Conservation (phyloP, 2,329 filamentous ascomycete species). For the Verticillium albo-atrum region DNA sequence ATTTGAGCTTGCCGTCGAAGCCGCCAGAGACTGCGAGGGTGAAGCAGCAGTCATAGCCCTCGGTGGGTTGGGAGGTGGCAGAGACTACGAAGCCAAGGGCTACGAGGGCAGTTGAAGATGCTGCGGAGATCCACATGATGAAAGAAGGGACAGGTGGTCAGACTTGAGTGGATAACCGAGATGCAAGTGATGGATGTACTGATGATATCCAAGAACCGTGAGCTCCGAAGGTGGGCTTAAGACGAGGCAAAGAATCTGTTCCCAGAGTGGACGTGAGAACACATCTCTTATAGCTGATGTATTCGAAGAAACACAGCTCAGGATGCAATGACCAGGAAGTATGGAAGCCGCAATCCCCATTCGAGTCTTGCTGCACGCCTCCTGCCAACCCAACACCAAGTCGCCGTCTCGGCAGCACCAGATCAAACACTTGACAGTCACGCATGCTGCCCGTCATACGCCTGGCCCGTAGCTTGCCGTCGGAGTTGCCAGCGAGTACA, state of each 20-base stretch:
- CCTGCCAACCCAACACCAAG: neutral
- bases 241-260: too few species aligned
- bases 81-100: neutral
- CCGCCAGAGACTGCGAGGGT: neutral
- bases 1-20: neutral
- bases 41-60: neutral
- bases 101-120: neutral
- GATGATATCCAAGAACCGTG: neutral
- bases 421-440: neutral
- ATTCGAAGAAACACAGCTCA: too few species aligned
- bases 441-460: neutral
- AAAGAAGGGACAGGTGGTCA: slow-evolving; percentile 1
- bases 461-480: neutral
- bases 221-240: neutral
- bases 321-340: too few species aligned
- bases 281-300: too few species aligned
- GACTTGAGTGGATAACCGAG: neutral
- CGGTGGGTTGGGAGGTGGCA: neutral
- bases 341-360: neutral
- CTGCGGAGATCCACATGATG: neutral
- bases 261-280: too few species aligned
- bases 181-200: neutral
- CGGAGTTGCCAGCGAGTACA: neutral
- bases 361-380: neutral
- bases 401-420: too few species aligned